These are phyloP conservation scores for Dactylella cylindrospora DNA, from an alignment of 2,329 filamentous ascomycete genomes.

Conservation along the genomic window DNA sequence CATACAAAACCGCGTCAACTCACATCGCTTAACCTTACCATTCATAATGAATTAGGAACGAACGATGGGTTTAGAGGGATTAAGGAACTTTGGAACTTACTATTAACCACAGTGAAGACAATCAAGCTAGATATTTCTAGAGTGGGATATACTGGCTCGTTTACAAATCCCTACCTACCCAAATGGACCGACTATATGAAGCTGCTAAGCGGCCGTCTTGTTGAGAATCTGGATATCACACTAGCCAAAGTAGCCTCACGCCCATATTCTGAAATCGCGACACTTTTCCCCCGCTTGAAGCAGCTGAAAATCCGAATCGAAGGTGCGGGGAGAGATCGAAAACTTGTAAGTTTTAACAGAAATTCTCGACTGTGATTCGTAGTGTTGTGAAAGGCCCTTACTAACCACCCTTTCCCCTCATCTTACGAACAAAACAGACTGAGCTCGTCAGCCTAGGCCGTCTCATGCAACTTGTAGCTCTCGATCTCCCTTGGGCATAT, in stretches of 20 bases:
- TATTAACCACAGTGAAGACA: conserved; percentile 6
- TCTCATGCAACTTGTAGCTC: conserved; percentile 4
- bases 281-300: conserved; percentile 2
- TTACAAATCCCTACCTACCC: background rate
- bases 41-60: conserved; percentile 1
- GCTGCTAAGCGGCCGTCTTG: background rate
- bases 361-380: too few species aligned
- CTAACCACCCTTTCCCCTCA: too few species aligned
- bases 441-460: conserved; percentile 13
- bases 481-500: conserved; percentile 25
- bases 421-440: background rate
- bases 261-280: conserved; percentile 13
- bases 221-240: conserved; percentile 2
- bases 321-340: background rate
- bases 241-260: background rate
- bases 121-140: conserved; percentile 8
- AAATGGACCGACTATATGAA: conserved; percentile 3
- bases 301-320: conserved; percentile 5
- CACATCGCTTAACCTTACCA: conserved; percentile 6
- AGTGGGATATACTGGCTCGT: background rate
- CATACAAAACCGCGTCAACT: conserved; percentile 5
- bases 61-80: conserved; percentile 5
- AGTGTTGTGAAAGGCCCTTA: too few species aligned
- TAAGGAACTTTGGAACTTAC: conserved; percentile 5
- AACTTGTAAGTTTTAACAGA: background rate